Percentiles rank a stretch among this genome's conserved stretches.
Evolutionary conservation across 176 grass and related monocot genomes (phyloP).

Genomic region (Rhynchospora breviuscula): DNA sequence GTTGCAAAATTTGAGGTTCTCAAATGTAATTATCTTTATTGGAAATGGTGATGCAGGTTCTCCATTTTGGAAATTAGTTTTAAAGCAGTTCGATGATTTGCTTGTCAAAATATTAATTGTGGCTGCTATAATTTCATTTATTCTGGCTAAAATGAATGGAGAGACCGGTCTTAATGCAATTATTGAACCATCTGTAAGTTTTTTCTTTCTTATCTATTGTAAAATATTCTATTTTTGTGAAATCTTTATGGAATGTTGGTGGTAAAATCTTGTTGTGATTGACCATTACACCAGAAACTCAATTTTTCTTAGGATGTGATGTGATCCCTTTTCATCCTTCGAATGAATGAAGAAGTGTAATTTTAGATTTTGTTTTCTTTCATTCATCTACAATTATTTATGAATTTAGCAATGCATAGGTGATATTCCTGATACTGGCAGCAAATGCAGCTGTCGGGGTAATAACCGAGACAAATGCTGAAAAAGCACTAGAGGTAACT

Average conservation of each 20-base stretch:
- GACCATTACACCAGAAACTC: background rate
- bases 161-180: constrained; percentile 82
- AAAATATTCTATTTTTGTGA: background rate
- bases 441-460: constrained; percentile 97
- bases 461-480: constrained; percentile 99
- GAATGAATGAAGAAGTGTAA: background rate
- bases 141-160: constrained; percentile 91
- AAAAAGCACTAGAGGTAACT: constrained; percentile 92
- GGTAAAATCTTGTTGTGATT: background rate
- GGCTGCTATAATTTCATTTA: constrained; percentile 78
- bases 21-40: constrained; percentile 4
- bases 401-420: constrained; percentile 36
- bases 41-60: constrained; percentile 48
- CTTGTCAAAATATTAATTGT: constrained; percentile 99
- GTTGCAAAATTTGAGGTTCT: background rate
- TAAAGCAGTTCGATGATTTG: constrained; percentile 99
- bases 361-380: constrained; percentile 18
- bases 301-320: background rate
- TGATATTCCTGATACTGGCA: constrained; percentile 95
- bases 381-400: background rate
- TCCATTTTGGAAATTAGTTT: constrained; percentile 87
- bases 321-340: background rate
- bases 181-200: constrained; percentile 96
- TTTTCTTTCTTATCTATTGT: constrained; percentile 13
- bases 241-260: background rate